A percentile compares a stretch with the other conserved stretches of the same genome.
phyloP scores from a whole-genome alignment of 2,329 filamentous ascomycete species.

The Westerdykella sp. region DNA sequence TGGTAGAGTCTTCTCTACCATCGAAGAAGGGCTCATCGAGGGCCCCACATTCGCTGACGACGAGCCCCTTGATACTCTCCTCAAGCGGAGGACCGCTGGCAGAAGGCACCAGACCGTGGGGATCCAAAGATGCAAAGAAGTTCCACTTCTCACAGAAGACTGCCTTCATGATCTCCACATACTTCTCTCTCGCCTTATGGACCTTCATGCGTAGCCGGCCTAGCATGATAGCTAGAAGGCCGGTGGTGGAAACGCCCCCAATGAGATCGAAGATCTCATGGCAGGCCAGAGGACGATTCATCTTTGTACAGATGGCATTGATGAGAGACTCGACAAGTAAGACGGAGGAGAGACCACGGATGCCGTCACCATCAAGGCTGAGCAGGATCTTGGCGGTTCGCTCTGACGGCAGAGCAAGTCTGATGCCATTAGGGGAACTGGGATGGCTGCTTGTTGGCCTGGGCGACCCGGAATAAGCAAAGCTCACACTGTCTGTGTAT shows the following conservation, averaged over 20 bases:
- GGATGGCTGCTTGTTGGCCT: not conserved
- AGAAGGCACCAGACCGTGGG: constrained; percentile 6
- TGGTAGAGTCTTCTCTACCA: constrained; percentile 17
- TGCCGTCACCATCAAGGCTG: constrained; percentile 28
- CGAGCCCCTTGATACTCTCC: constrained; percentile 15
- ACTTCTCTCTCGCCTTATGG: constrained; percentile 25
- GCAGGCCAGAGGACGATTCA: constrained; percentile 19
- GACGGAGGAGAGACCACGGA: constrained; percentile 26
- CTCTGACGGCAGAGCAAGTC: not conserved
- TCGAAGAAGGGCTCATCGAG: constrained; percentile 21
- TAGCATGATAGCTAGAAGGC: constrained; percentile 25
- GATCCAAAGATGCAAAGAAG: constrained; percentile 22
- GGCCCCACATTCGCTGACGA: constrained; percentile 14
- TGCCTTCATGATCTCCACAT: constrained; percentile 19
- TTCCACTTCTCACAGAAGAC: constrained; percentile 23
- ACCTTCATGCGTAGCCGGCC: constrained; percentile 26
- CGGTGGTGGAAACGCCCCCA: constrained; percentile 24
- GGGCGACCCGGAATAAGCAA: not conserved
- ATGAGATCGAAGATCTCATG: constrained; percentile 30
- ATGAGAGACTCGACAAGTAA: constrained; percentile 27
- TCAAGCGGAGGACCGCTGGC: constrained; percentile 15
- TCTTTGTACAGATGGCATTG: constrained; percentile 24
- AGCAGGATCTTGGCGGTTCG: constrained; percentile 23
- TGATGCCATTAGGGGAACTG: constrained; percentile 1
- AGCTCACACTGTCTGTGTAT: not conserved